Evolutionary conservation across 2,329 filamentous ascomycete genomes (phyloP).

Genomic region (Waltergamsia citrina): DNA sequence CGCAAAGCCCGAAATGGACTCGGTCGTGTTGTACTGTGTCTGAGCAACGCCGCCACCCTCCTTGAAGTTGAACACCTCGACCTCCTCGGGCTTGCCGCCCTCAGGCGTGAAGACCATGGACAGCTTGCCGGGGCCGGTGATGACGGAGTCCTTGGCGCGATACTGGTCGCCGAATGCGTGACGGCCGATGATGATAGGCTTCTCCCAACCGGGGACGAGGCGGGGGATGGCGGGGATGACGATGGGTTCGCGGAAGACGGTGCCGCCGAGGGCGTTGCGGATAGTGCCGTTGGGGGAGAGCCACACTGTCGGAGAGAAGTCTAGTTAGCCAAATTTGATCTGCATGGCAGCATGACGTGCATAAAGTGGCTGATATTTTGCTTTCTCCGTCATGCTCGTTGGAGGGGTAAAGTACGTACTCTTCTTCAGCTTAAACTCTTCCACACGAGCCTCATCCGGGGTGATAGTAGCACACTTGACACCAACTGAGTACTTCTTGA

Average conservation of each 20-base stretch:
- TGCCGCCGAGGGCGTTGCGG: slow-evolving; percentile 71
- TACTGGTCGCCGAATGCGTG: slow-evolving; percentile 99
- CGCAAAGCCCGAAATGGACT: slow-evolving; percentile 89
- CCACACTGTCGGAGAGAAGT: slow-evolving; percentile 65
- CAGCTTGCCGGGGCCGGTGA: slow-evolving; percentile 75
- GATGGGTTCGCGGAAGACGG: slow-evolving; percentile 98
- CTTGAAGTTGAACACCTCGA: slow-evolving; percentile 87
- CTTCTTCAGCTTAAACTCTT: slow-evolving; percentile 98
- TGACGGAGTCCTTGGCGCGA: slow-evolving; percentile 85
- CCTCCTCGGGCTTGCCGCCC: slow-evolving; percentile 70
- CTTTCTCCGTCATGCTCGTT: no score
- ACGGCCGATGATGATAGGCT: slow-evolving; percentile 97
- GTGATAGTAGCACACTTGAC: slow-evolving; percentile 99
- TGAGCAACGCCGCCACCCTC: slow-evolving; percentile 80
- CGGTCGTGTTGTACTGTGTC: slow-evolving; percentile 97
- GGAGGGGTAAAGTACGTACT: slow-evolving; percentile 44
- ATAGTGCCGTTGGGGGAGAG: slow-evolving; percentile 92
- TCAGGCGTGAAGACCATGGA: slow-evolving; percentile 91
- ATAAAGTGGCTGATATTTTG: no score
- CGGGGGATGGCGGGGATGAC: slow-evolving; percentile 90
- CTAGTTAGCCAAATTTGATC: background rate
- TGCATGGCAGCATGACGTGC: no score
- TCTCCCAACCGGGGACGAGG: slow-evolving; percentile 94
- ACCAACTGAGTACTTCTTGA: slow-evolving; percentile 97
- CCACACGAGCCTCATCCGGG: slow-evolving; percentile 88